Evolutionary conservation across 371 early-diverging fungal genomes (phyloP).

Genomic region (Neoconidiobolus thromboides): DNA sequence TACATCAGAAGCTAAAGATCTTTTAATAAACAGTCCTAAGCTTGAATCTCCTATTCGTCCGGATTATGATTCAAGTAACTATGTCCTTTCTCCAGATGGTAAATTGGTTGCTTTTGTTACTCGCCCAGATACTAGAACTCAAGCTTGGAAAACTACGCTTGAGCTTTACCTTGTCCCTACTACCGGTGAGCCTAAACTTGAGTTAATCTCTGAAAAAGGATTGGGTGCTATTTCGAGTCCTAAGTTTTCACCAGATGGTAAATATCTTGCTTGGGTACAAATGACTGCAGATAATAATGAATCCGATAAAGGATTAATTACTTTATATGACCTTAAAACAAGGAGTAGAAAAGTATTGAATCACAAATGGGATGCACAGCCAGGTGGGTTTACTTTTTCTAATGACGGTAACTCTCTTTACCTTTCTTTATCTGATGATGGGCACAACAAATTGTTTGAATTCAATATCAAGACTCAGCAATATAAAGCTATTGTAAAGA

Average conservation of each 20-base stretch:
- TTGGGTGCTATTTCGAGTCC: slow-evolving; percentile 44
- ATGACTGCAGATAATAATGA: slow-evolving; percentile 52
- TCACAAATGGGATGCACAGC: slow-evolving; percentile 41
- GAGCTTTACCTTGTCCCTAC: slow-evolving; percentile 43
- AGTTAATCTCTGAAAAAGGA: slow-evolving; percentile 26
- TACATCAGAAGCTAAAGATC: slow-evolving; percentile 23
- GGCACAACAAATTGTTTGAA: slow-evolving; percentile 29
- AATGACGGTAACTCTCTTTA: slow-evolving; percentile 23
- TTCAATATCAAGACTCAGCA: slow-evolving; percentile 21
- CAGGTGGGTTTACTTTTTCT: slow-evolving; percentile 30
- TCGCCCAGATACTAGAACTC: slow-evolving; percentile 31
- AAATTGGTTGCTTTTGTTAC: slow-evolving; percentile 44
- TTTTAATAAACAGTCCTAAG: slow-evolving; percentile 16
- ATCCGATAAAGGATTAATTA: slow-evolving; percentile 50
- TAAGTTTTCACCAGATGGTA: slow-evolving; percentile 35
- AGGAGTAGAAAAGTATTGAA: slow-evolving; percentile 22
- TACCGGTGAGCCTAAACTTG: slow-evolving; percentile 18
- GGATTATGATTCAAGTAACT: slow-evolving; percentile 33
- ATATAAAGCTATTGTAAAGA: not conserved
- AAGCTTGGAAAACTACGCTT: slow-evolving; percentile 64
- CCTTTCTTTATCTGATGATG: slow-evolving; percentile 36
- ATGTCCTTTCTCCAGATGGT: slow-evolving; percentile 31
- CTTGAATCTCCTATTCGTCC: slow-evolving; percentile 29
- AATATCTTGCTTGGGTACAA: slow-evolving; percentile 45
- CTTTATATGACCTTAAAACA: slow-evolving; percentile 11